Base-by-base conservation (phyloP, 306 rosid species). In the Oxytropis ochrocephala region DNA sequence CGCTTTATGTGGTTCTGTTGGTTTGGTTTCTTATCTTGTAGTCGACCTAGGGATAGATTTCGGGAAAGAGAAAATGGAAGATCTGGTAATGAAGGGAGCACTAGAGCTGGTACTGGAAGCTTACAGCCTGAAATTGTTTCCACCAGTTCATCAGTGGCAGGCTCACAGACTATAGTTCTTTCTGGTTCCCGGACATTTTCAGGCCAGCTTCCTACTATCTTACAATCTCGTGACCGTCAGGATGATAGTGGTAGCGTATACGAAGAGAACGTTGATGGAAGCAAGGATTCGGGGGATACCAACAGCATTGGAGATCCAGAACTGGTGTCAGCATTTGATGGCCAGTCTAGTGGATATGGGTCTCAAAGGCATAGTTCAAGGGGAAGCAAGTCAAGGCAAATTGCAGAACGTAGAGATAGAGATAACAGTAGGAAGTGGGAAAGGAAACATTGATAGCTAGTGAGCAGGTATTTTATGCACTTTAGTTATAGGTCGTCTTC, bases 31-130 rank as follows among this genome's bases (percentile, higher is more conserved):
- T 35, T 70, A 11, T 32, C 72, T 67, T 68, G 84, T 83, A 92
- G 98, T 72, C 84, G 96, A 48, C 82, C 96, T 8, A 85, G 98
- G 59, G 98, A 92, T 16, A 86, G 96, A 79, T 92, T 87, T 70
- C 96, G 96, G 6, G 98, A 89, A 59, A 87, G 98, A 76, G 98
- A 92, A 27, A 92, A 86, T 54, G 98, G 95, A 63, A 87, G 95
- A 80, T 75, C 92, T 5, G 82, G 78, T 61, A 85, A 74, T 67
- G 98, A 92, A 75, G 95, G 95, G 71, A 83, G 83, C 67, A 41
- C 79, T 48, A 87, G 95, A 83, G 70, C 73, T 48, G 76, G 82
- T 54, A 33, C 76, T 19, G 87, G 88, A 66, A 78, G 76, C 76
- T 71, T 82, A 78, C 97, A 83, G 75, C 79, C 87, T 9, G 98